phyloP scores from a whole-genome alignment of 2,329 filamentous ascomycete genomes.

The Esteya vermicola region DNA sequence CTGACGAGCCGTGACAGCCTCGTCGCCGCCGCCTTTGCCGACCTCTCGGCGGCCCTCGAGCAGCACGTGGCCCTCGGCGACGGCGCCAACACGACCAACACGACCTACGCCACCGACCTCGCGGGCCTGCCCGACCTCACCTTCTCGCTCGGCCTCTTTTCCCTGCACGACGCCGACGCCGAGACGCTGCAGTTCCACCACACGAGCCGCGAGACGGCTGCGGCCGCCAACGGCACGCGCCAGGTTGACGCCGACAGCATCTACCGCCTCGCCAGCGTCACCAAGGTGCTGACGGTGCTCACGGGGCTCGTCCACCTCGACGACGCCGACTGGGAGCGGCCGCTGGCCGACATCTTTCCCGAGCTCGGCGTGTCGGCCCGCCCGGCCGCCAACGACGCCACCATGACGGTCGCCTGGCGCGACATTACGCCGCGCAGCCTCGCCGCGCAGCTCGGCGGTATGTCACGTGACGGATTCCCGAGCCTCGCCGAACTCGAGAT shows the following conservation, averaged over 20 bases:
- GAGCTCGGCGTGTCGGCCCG: constrained; percentile 6
- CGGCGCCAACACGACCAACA: not conserved
- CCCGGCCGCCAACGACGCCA: constrained; percentile 10
- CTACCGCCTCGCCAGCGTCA: constrained; percentile 23
- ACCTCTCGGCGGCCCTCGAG: not conserved
- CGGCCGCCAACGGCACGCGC: constrained; percentile 12
- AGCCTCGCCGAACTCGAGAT: constrained; percentile 2
- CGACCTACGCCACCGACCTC: not conserved
- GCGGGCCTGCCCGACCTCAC: constrained; percentile 3
- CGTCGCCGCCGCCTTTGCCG: not conserved
- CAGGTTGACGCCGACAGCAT: constrained; percentile 18
- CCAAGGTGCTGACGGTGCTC: constrained; percentile 20
- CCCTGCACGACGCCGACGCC: constrained; percentile 1
- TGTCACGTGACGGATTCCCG: constrained; percentile 10
- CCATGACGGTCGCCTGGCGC: constrained; percentile 18
- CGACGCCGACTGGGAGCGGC: constrained; percentile 3
- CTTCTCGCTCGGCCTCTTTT: constrained; percentile 6
- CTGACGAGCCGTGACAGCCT: constrained; percentile 1
- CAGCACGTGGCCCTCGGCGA: not conserved
- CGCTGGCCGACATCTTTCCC: constrained; percentile 4
- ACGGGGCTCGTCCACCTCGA: constrained; percentile 13
- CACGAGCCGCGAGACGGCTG: constrained; percentile 19
- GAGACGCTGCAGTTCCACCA: constrained; percentile 22
- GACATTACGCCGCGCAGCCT: constrained; percentile 14
- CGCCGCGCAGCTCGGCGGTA: constrained; percentile 13